phyloP scores from a whole-genome alignment of 345 rosid species.

The Salix dunnii region DNA sequence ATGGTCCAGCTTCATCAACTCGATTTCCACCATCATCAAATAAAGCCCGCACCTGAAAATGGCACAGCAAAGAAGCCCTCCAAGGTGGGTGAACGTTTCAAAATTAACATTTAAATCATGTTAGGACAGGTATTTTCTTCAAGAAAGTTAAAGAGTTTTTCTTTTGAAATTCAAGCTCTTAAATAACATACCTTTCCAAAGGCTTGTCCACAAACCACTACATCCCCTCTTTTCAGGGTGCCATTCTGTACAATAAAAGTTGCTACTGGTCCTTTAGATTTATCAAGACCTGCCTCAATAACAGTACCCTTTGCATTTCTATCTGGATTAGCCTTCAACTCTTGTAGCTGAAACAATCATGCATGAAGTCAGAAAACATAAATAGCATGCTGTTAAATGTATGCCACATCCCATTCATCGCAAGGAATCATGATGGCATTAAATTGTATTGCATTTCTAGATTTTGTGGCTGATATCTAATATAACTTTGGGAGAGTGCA shows the following conservation, averaged over 20 bases:
- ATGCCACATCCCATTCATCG: not conserved
- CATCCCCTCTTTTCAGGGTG: constrained; percentile 81
- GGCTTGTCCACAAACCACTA: constrained; percentile 92
- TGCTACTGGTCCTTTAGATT: constrained; percentile 86
- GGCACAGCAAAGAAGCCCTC: constrained; percentile 13
- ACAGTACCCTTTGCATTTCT: constrained; percentile 94
- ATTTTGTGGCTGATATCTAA: not conserved
- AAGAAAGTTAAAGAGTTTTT: not conserved
- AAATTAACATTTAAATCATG: constrained; percentile 11
- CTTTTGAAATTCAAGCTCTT: constrained; percentile 6
- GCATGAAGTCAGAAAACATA: constrained; percentile 27
- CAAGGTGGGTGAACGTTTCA: not conserved
- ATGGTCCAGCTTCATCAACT: constrained; percentile 91
- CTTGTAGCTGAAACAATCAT: constrained; percentile 74
- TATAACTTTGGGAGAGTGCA: not conserved
- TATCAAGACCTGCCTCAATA: constrained; percentile 90
- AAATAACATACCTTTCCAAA: constrained; percentile 78
- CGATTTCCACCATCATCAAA: constrained; percentile 74
- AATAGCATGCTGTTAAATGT: not conserved
- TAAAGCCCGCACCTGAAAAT: constrained; percentile 79
- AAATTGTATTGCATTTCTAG: not conserved
- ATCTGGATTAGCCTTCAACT: constrained; percentile 93
- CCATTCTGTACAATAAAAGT: constrained; percentile 96
- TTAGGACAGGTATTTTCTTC: not conserved
- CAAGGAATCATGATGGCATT: not conserved